Base-by-base conservation (phyloP, 768 basidiomycete genomes). In the Tylopilus plumbeoviolaceoides region DNA sequence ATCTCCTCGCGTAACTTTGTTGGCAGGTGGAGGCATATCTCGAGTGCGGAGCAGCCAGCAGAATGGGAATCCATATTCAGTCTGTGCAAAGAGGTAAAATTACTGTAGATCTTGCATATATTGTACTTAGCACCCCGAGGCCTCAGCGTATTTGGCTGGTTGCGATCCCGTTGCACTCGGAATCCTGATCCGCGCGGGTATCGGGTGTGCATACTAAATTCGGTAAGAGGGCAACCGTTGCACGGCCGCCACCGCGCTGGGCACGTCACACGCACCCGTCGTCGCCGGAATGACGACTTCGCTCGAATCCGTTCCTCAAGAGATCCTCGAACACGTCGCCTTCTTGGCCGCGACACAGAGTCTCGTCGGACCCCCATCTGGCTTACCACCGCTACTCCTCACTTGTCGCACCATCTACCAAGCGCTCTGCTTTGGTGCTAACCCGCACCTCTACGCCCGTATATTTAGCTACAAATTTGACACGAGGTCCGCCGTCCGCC, bases 271-370 rank as follows among this genome's bases (percentile, higher is more conserved):
- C 38, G 31, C 23, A 27, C 28, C 12, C n/a, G 21, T 35, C 17
- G 4, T 25, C 31, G 7, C 20, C 12, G n/a, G 27, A 4, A 64
- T 65, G 58, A 42, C 56, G 43, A 30, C 38, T 35, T 69, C 65
- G 10, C 67, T 89, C 50, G 71, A 74, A 49, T 69, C 70, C 7
- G 70, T 93, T 41, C 91, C 91, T 14, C 80, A 79, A 54, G 91
- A 93, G 69, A 77, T 93, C 36, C 76, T 94, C 42, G 86, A 92
- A 63, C 82, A 83, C 47, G 84, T 95, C 59, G 88, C 88, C 1
- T 84, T 78, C 63, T 83, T 82, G 59, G 70, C 81, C 38, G 82
- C 78, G 8, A 81, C 81, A 4, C 63, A 76, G 5, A 58, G 51
- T 28, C 70, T 78, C 46, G 71, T 83, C 39, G 86, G 87, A 17